These are phyloP conservation scores for Rhexocercosporidium sp. DNA, from an alignment of 2,329 filamentous ascomycete genomes.

Conservation along the genomic window DNA sequence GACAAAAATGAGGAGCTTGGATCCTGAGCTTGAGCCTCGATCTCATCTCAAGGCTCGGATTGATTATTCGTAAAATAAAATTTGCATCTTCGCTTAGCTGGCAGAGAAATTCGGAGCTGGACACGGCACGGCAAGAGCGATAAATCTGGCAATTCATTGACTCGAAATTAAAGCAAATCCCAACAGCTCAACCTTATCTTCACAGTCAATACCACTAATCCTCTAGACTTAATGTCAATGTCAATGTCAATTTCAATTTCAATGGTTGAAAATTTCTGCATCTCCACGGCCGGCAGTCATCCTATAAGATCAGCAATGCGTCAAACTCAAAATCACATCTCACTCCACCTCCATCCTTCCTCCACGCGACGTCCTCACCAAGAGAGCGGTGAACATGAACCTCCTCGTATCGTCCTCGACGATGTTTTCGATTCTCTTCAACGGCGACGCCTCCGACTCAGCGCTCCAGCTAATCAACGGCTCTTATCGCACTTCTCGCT, in stretches of 20 bases:
- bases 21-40: constrained; percentile 9
- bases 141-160: too few species aligned
- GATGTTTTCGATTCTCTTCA: too few species aligned
- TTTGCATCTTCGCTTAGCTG: not conserved
- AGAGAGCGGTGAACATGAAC: constrained; percentile 22
- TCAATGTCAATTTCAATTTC: too few species aligned
- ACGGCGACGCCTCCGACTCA: constrained; percentile 13
- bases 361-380: not conserved
- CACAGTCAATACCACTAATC: not conserved
- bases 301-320: constrained; percentile 7
- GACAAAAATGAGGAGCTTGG: too few species aligned
- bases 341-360: not conserved
- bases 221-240: too few species aligned
- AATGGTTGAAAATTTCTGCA: too few species aligned
- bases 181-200: not conserved
- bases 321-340: constrained; percentile 5
- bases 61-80: not conserved
- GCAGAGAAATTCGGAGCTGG: not conserved
- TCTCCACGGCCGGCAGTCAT: not conserved
- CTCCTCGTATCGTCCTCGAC: too few species aligned
- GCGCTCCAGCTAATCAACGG: constrained; percentile 9
- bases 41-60: not conserved
- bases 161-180: too few species aligned
- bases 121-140: not conserved
- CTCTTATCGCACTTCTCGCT: too few species aligned